These are phyloP conservation scores for Leishmania turanica DNA, from an alignment of 208 protist species.

Conservation along the genomic window DNA sequence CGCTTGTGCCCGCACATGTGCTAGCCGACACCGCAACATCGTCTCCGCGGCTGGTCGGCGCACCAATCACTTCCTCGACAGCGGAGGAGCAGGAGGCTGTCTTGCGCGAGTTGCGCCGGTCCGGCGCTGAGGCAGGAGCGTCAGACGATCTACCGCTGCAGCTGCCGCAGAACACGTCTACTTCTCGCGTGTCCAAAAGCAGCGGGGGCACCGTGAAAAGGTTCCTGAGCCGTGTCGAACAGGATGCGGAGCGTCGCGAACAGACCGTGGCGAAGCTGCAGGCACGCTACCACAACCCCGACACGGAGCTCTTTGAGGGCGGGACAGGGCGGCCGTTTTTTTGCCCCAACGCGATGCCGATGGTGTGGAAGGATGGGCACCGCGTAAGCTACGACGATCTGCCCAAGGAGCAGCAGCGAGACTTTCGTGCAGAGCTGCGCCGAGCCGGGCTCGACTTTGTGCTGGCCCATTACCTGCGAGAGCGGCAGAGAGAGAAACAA, in stretches of 20 bases:
- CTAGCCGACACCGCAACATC: neutral
- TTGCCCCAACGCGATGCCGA: slow-evolving; percentile 65
- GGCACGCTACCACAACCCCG: slow-evolving; percentile 33
- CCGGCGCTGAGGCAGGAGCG: neutral
- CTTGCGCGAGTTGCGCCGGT: slow-evolving; percentile 23
- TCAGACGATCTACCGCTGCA: neutral
- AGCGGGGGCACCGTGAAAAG: slow-evolving; percentile 13
- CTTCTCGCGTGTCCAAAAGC: slow-evolving; percentile 4
- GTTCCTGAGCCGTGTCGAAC: slow-evolving; percentile 39
- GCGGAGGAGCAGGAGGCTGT: slow-evolving; percentile 29
- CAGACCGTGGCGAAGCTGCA: slow-evolving; percentile 31
- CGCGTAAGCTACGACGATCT: slow-evolving; percentile 55
- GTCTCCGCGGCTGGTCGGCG: neutral
- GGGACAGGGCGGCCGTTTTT: slow-evolving; percentile 65
- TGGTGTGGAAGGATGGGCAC: slow-evolving; percentile 43
- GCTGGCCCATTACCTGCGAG: slow-evolving; percentile 35
- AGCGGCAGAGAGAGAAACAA: slow-evolving; percentile 16
- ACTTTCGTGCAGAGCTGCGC: slow-evolving; percentile 35
- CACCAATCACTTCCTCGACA: slow-evolving; percentile 30
- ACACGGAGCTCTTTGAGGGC: slow-evolving; percentile 32
- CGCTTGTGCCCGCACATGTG: neutral
- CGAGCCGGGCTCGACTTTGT: slow-evolving; percentile 36
- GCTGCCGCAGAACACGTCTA: neutral
- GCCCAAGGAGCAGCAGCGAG: slow-evolving; percentile 36
- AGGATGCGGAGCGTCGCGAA: slow-evolving; percentile 44